A percentile compares a stretch with the other conserved stretches of the same genome.
These are phyloP conservation scores for Stephanocyclus meneghinianus DNA, from an alignment of 352 stramenopile genomes.

Conservation along the genomic window DNA sequence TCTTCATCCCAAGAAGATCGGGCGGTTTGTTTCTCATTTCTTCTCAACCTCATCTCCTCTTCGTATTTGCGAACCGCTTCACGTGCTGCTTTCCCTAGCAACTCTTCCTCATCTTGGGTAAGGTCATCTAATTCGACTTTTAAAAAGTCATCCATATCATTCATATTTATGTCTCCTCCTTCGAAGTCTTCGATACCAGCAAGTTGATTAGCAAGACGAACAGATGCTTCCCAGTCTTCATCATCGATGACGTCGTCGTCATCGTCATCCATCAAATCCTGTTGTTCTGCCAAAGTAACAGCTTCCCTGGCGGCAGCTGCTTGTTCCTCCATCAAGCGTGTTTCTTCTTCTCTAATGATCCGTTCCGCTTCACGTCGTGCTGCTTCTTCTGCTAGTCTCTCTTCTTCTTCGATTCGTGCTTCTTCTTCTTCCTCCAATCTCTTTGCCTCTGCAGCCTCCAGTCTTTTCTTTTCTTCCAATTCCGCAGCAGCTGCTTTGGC, in stretches of 20 bases:
- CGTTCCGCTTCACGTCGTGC: background rate
- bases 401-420: constrained; percentile 11
- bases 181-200: constrained; percentile 9
- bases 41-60: constrained; percentile 27
- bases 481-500: constrained; percentile 5
- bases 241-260: constrained; percentile 39
- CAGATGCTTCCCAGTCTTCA: constrained; percentile 50
- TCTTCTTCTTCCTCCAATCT: background rate
- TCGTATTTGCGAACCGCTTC: constrained; percentile 53
- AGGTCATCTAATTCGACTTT: constrained; percentile 38
- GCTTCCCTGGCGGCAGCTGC: constrained; percentile 9
- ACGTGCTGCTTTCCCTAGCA: constrained; percentile 38
- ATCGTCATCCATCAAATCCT: constrained; percentile 16
- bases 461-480: constrained; percentile 6
- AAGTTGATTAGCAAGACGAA: constrained; percentile 50
- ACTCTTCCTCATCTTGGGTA: constrained; percentile 42
- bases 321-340: constrained; percentile 2
- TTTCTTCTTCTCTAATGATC: constrained; percentile 16
- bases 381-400: background rate
- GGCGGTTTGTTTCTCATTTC: constrained; percentile 18
- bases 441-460: background rate
- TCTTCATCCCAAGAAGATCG: constrained; percentile 23
- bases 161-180: background rate
- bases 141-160: constrained; percentile 33
- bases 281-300: constrained; percentile 2